Percentiles rank a stretch among this genome's conserved stretches.
Evolutionary conservation across 2,329 filamentous ascomycete genomes (phyloP).

Genomic region (Calonectria pseudoturangicola): DNA sequence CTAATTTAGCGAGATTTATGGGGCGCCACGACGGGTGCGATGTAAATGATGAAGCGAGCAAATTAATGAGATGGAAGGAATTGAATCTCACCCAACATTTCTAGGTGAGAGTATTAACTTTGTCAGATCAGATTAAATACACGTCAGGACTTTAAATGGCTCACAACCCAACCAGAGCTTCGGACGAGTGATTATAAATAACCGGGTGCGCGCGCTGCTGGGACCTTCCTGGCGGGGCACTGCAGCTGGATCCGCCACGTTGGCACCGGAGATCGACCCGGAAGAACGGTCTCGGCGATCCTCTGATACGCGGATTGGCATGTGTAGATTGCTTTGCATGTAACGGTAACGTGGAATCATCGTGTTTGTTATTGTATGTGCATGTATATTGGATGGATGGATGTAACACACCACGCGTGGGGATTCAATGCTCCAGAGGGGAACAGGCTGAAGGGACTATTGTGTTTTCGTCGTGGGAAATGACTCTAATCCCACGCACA

Average conservation of each 20-base stretch:
- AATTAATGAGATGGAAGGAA: not conserved
- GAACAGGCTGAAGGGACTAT: not conserved
- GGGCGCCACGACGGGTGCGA: not conserved
- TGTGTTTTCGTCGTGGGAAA: not conserved
- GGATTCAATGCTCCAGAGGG: not conserved
- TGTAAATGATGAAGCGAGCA: not conserved
- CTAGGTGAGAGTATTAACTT: not conserved
- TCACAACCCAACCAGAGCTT: not conserved
- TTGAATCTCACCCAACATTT: not conserved
- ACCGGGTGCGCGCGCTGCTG: not conserved
- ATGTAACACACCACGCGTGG: conserved; percentile 1
- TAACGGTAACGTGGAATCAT: not conserved
- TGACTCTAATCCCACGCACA: conserved; percentile 3
- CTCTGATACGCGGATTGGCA: conserved; percentile 9
- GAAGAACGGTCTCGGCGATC: conserved; percentile 21
- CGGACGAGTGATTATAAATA: not conserved
- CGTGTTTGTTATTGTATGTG: not conserved
- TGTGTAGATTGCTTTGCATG: not conserved
- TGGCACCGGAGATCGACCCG: conserved; percentile 26
- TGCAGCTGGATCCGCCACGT: conserved; percentile 13
- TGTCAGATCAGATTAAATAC: not conserved
- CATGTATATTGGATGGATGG: not conserved
- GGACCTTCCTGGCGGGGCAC: not conserved
- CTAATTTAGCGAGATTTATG: conserved; percentile 1
- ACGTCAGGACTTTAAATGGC: not conserved